Percentiles rank a stretch among this genome's conserved stretches.
Evolutionary conservation across 495 filamentous ascomycete genomes (phyloP).

Genomic region (Talaromyces stipitatus): DNA sequence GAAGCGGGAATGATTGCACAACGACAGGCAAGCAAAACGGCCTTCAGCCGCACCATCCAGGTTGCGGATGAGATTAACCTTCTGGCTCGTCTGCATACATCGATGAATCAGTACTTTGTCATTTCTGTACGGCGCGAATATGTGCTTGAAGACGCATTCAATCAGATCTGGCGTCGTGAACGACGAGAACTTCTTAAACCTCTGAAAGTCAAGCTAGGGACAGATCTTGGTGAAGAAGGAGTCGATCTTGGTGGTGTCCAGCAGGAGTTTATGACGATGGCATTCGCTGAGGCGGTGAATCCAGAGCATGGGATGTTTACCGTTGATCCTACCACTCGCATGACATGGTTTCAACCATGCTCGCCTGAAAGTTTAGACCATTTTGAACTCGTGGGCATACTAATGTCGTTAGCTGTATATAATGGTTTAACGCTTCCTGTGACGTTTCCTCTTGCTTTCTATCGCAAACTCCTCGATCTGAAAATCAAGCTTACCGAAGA

Average conservation of each 20-base stretch:
- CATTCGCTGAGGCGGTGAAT: conserved; percentile 68
- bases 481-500: conserved; percentile 59
- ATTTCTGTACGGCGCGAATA: conserved; percentile 65
- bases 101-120: conserved; percentile 65
- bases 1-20: conserved; percentile 60
- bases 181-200: conserved; percentile 75
- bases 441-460: conserved; percentile 78
- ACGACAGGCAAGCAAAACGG: conserved; percentile 52
- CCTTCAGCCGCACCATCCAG: conserved; percentile 31
- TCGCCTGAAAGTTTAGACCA: conserved; percentile 78
- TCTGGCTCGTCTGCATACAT: conserved; percentile 52
- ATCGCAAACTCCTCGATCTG: conserved; percentile 64
- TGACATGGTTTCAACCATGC: conserved; percentile 82
- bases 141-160: conserved; percentile 69
- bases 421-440: conserved; percentile 87
- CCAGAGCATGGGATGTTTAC: conserved; percentile 73
- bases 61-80: conserved; percentile 42
- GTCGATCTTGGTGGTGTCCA: conserved; percentile 91
- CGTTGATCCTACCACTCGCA: conserved; percentile 60
- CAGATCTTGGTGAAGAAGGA: conserved; percentile 75
- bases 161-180: conserved; percentile 83
- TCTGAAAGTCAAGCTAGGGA: conserved; percentile 79
- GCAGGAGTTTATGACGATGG: conserved; percentile 87
- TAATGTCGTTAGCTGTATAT: conserved; percentile 86
- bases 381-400: conserved; percentile 81